Evolutionary conservation across 1,284 basidiomycete species (phyloP), one percentile per base, ranked within the genome.

Genomic region (Ceratobasidium sp.): DNA sequence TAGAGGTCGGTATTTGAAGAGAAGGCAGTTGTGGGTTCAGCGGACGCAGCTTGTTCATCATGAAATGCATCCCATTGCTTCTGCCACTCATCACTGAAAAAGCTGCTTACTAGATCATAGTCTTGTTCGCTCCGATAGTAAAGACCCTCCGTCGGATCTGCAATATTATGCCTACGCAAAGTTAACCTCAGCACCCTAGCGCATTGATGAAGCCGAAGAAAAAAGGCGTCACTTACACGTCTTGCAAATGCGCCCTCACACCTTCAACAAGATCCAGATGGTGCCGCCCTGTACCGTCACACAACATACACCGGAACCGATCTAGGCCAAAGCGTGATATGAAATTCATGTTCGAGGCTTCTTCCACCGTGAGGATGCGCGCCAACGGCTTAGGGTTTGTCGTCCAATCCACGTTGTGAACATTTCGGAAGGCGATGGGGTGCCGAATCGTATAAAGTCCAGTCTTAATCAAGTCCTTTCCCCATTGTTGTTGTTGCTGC

Each of bases 51-150:
- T 26, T 52, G 13, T 21, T 16, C 32, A 18, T 58, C 55, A 41
- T 58, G 35, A 23, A 38, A 58, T n/a, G 55, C 35, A 58, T 58
- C 55, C 55, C 55, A 58, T n/a, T 5, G 23, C 21, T 58, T 41
- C 3, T 21, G 55, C 57, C 57, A 59, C 21, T 21, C 38, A n/a
- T 52, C 50, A 5, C 21, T 5, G 2, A 23, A 52, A n/a, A n/a
- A n/a, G n/a, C n/a, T n/a, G 50, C 21, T 3, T 21, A 52, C 9
- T 21, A 9, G 23, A 13, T 9, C 50, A 11, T 38, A 21, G 4
- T 11, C 35, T 11, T n/a, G 35, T 5, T 38, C 38, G 35, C 13
- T 26, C 50, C 6, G 13, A 16, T 59, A 44, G 21, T 59, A 41
- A 1, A 59, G 13, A 5, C 35, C 57, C 21, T 43, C n/a, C 18